Percentiles rank a stretch among this genome's conserved stretches.
Evolutionary conservation across 331 rosid genomes (phyloP).

Genomic region (Spiraea crenata): DNA sequence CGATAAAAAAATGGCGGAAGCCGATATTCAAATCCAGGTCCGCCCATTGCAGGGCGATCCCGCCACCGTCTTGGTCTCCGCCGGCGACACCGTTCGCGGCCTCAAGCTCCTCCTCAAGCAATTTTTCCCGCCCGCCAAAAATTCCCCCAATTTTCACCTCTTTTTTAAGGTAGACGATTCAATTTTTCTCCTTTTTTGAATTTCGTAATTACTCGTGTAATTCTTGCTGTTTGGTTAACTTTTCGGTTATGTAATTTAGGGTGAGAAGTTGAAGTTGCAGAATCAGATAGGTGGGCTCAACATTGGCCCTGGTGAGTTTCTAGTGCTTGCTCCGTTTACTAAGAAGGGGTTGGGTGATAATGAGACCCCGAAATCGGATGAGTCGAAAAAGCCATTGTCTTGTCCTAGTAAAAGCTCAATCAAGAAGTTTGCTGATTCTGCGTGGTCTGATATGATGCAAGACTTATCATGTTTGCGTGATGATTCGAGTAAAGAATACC

Average conservation of each 20-base stretch:
- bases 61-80: constrained; percentile 38
- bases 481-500: constrained; percentile 9
- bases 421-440: constrained; percentile 51
- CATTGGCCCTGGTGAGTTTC: constrained; percentile 49
- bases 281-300: constrained; percentile 31
- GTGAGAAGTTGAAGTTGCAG: constrained; percentile 59
- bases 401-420: constrained; percentile 30
- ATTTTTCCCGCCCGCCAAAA: constrained; percentile 54
- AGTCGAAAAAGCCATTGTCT: constrained; percentile 20
- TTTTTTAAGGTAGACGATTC: constrained; percentile 52
- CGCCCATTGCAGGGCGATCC: constrained; percentile 71
- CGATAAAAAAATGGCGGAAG: constrained; percentile 31
- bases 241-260: constrained; percentile 41
- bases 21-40: constrained; percentile 45
- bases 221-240: background rate
- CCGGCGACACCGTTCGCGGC: constrained; percentile 40
- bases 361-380: constrained; percentile 28
- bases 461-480: constrained; percentile 55
- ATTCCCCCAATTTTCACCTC: constrained; percentile 69
- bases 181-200: background rate
- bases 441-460: constrained; percentile 71
- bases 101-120: constrained; percentile 67
- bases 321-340: constrained; percentile 64
- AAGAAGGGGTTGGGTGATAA: constrained; percentile 40
- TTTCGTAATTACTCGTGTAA: background rate